phyloP scores from a whole-genome alignment of 345 rosid genomes.

The Raphanus raphanistrum region DNA sequence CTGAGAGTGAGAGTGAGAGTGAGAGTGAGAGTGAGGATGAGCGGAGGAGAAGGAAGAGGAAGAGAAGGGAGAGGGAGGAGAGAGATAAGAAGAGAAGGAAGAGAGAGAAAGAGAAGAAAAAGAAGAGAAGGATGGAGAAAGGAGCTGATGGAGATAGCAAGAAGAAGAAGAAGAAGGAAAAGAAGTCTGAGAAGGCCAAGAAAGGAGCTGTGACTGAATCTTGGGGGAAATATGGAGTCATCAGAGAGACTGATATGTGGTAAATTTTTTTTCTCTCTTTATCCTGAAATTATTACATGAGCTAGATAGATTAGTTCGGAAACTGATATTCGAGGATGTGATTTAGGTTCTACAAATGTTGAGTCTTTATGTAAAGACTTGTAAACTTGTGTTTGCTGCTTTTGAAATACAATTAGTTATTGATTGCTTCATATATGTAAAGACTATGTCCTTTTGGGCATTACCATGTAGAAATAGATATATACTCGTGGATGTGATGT shows the following conservation, averaged over 20 bases:
- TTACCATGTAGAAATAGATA: background rate
- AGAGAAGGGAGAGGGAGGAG: constrained; percentile 38
- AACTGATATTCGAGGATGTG: background rate
- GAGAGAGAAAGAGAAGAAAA: constrained; percentile 38
- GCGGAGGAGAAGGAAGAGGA: constrained; percentile 45
- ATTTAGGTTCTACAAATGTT: background rate
- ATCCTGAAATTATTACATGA: too few species aligned
- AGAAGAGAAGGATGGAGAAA: constrained; percentile 22
- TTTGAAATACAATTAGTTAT: background rate
- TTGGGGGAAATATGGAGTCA: constrained; percentile 92
- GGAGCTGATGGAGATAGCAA: constrained; percentile 29
- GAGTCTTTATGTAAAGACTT: background rate
- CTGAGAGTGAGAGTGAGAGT: constrained; percentile 36
- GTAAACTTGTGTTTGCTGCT: background rate
- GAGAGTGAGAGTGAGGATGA: constrained; percentile 43
- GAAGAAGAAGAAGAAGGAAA: constrained; percentile 51
- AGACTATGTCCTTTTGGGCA: too few species aligned
- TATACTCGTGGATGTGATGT: background rate
- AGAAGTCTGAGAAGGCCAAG: constrained; percentile 56
- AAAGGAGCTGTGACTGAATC: constrained; percentile 85
- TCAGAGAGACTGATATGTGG: constrained; percentile 98
- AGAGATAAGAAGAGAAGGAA: constrained; percentile 28
- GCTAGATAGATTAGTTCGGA: background rate
- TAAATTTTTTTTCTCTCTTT: constrained; percentile 33
- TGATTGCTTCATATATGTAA: background rate